A percentile compares a stretch with the other conserved stretches of the same genome.
These are phyloP conservation scores for Lasiodiplodia citricola DNA, from an alignment of 2,329 filamentous ascomycete species.

Conservation along the genomic window DNA sequence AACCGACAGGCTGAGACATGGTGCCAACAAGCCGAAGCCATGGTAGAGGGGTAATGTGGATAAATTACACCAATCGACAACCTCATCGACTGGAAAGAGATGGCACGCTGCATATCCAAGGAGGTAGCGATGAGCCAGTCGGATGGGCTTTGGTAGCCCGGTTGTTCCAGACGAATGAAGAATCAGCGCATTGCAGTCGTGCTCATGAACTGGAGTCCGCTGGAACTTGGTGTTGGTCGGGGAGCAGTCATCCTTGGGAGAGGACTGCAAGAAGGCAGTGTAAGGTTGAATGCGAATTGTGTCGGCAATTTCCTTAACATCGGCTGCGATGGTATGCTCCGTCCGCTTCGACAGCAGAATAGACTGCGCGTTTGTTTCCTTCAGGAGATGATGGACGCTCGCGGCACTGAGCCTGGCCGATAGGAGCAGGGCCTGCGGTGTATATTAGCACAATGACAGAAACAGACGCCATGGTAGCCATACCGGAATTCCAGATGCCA, in stretches of 20 bases:
- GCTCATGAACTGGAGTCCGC: not conserved
- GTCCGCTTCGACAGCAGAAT: constrained; percentile 1
- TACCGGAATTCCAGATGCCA: constrained; percentile 34
- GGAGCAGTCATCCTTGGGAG: not conserved
- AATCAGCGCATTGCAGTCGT: not conserved
- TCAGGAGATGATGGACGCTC: not conserved
- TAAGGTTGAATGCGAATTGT: not conserved
- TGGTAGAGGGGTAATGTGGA: constrained; percentile 46
- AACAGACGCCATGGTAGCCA: not conserved
- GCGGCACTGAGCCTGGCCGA: constrained; percentile 32
- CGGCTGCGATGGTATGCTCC: not conserved
- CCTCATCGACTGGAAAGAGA: not conserved
- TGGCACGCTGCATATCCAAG: constrained; percentile 37
- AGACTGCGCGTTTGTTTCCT: not conserved
- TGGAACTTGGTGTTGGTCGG: not conserved
- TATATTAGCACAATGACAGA: not conserved
- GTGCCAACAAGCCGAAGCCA: constrained; percentile 42
- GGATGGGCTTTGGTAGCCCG: constrained; percentile 45
- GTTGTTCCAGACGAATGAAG: constrained; percentile 46
- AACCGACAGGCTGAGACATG: constrained; percentile 38
- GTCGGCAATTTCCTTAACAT: not conserved
- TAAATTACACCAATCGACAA: constrained; percentile 34
- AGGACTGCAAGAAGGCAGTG: not conserved
- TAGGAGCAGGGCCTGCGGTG: constrained; percentile 30
- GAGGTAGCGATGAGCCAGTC: constrained; percentile 37